Base-by-base conservation (phyloP, 495 filamentous ascomycete genomes). In the Penicillium diatomitis region DNA sequence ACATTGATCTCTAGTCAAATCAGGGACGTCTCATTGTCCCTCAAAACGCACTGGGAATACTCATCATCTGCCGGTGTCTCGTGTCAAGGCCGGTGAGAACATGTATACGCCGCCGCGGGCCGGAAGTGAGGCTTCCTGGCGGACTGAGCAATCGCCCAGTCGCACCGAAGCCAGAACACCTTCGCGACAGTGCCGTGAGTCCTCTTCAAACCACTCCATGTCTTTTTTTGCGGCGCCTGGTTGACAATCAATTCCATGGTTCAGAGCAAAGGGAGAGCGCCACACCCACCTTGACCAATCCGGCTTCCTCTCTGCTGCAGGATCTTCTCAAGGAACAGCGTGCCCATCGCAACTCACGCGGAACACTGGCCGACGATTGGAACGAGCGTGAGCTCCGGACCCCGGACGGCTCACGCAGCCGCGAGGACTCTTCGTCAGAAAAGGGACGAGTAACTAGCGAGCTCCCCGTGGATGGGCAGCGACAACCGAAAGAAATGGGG, bases 281-380 rank as follows among this genome's bases (percentile, higher is more conserved):
- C 11, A 57, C 57, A 4, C 56, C 65, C 2, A 56, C 67, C 30
- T 46, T 68, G 0, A 68, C 71, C 3, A 75, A 76, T 34, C 72
- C 73, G 4, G 64, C 68, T 0, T 78, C 74, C 1, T 62, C 57
- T 11, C 55, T 78, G 0, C 46, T 78, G 27, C 72, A 76, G 40
- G 73, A 70, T 50, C 52, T 75, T 33, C 51, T 78, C 8, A 73
- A 73, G 47, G 73, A 78, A 56, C 69, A 73, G 44, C 70, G 70
- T 7, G 67, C 70, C 4, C 65, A 64, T 41, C 67, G 69, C 51
- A 58, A 56, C 33, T 64, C 62, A 3, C 63, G 65, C 31, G 61
- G 59, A 35, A 12, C 58, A 9, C 50, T 41, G 10, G 48, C 65
- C 4, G 67, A 67, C 10, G 50, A 59, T 11, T 46, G 48, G 20